These are phyloP conservation scores for Eimeria maxima DNA, from an alignment of 169 alveolate genomes.

Conservation along the genomic window DNA sequence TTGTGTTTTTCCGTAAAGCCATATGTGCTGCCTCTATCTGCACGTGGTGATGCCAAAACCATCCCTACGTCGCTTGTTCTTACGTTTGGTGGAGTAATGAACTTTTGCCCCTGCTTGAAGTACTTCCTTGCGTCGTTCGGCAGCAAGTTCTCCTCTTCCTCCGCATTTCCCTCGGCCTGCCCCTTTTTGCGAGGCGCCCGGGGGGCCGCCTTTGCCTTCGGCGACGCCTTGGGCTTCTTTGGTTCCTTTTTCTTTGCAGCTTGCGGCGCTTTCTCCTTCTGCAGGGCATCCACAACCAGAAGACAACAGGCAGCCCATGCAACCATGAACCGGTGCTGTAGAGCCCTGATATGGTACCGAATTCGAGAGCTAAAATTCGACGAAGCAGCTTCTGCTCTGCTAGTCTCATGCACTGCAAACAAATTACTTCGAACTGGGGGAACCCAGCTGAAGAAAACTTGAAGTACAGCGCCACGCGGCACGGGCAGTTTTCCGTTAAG, in stretches of 20 bases:
- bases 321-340: background rate
- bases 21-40: background rate
- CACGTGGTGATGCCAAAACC: background rate
- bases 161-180: conserved; percentile 68
- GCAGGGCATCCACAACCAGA: background rate
- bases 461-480: background rate
- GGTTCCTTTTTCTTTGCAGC: background rate
- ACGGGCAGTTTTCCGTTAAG: no score
- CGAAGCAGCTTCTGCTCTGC: background rate
- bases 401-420: background rate
- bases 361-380: background rate
- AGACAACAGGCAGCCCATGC: background rate
- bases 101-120: conserved; percentile 93
- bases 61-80: background rate
- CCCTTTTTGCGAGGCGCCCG: conserved; percentile 71
- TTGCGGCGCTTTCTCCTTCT: conserved; percentile 65
- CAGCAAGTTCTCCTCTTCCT: conserved; percentile 84
- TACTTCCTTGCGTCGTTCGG: conserved; percentile 88
- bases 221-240: conserved; percentile 54
- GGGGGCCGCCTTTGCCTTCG: conserved; percentile 64
- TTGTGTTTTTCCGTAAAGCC: no score
- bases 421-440: background rate
- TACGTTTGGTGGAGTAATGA: conserved; percentile 94
- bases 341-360: background rate
- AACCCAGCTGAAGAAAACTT: background rate